These are phyloP conservation scores for Annona cherimola DNA, from an alignment of 164 flowering plant species.

Conservation along the genomic window DNA sequence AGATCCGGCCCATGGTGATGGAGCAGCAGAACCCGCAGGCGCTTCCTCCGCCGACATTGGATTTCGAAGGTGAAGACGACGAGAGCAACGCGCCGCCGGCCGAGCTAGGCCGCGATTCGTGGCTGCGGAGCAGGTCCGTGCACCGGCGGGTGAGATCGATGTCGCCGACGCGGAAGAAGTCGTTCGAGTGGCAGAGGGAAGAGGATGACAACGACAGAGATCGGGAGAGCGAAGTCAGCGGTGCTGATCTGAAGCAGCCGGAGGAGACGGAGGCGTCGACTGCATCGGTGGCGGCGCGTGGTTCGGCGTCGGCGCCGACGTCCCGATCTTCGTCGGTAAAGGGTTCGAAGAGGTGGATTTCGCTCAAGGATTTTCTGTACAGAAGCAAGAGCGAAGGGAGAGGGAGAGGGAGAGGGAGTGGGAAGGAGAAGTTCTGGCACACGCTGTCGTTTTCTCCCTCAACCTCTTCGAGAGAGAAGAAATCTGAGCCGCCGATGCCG, in stretches of 20 bases:
- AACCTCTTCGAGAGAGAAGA: slow-evolving; percentile 17
- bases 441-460: slow-evolving; percentile 22
- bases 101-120: slow-evolving; percentile 50
- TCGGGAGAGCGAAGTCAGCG: slow-evolving; percentile 3
- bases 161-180: slow-evolving; percentile 39
- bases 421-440: slow-evolving; percentile 32
- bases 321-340: slow-evolving; percentile 15
- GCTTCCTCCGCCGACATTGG: slow-evolving; percentile 40
- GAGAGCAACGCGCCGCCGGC: not conserved
- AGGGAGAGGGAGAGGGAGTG: slow-evolving; percentile 31
- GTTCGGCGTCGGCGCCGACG: slow-evolving; percentile 34
- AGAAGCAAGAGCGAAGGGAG: slow-evolving; percentile 39
- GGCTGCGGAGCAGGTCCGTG: slow-evolving; percentile 34
- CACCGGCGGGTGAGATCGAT: slow-evolving; percentile 56
- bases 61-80: slow-evolving; percentile 25
- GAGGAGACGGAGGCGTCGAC: slow-evolving; percentile 1
- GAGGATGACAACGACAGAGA: slow-evolving; percentile 12
- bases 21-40: slow-evolving; percentile 51
- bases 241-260: slow-evolving; percentile 5
- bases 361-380: slow-evolving; percentile 36
- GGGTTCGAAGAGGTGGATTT: slow-evolving; percentile 3
- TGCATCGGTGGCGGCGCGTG: not conserved
- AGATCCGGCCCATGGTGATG: slow-evolving; percentile 71
- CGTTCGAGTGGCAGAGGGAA: slow-evolving; percentile 29
- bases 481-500: slow-evolving; percentile 5